Conservation (phyloP, 495 filamentous ascomycete genomes). For the Pyrenopolyporus hunteri region DNA sequence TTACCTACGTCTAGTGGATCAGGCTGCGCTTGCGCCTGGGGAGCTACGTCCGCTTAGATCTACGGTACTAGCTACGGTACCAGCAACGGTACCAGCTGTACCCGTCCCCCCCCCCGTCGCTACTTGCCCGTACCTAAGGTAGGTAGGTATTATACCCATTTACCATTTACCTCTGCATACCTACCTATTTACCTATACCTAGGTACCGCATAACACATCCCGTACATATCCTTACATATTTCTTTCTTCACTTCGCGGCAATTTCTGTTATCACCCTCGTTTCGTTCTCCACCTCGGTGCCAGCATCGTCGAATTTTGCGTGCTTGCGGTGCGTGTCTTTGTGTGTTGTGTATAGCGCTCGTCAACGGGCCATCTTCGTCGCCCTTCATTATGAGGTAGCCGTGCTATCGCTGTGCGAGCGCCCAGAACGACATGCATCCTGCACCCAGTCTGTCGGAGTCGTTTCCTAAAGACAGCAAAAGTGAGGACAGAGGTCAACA, state of each 20-base stretch:
- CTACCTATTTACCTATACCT: too few relatives aligned
- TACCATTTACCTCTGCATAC: too few relatives aligned
- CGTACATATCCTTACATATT: constrained; percentile 33
- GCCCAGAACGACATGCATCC: constrained; percentile 50
- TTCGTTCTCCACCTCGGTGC: constrained; percentile 31
- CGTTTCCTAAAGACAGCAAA: constrained; percentile 51
- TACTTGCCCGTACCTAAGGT: too few relatives aligned
- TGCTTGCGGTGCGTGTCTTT: too few relatives aligned
- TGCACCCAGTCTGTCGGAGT: constrained; percentile 52
- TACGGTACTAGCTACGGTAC: constrained; percentile 36
- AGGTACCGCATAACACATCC: too few relatives aligned
- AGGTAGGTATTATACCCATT: too few relatives aligned
- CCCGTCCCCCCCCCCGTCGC: constrained; percentile 9
- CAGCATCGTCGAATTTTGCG: constrained; percentile 18
- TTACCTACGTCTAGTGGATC: constrained; percentile 21
- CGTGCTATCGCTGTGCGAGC: constrained; percentile 38
- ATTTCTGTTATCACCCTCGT: constrained; percentile 32
- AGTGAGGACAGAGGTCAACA: constrained; percentile 46
- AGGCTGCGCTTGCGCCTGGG: background rate
- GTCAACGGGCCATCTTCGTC: constrained; percentile 35
- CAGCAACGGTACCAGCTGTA: constrained; percentile 37
- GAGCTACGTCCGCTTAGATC: constrained; percentile 24
- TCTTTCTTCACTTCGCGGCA: constrained; percentile 36
- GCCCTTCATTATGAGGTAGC: constrained; percentile 46
- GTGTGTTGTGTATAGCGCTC: constrained; percentile 31